Evolutionary conservation across 148 eudicot species (phyloP), one percentile per base, ranked within the genome.

Genomic region (Nepenthes mirabilis): DNA sequence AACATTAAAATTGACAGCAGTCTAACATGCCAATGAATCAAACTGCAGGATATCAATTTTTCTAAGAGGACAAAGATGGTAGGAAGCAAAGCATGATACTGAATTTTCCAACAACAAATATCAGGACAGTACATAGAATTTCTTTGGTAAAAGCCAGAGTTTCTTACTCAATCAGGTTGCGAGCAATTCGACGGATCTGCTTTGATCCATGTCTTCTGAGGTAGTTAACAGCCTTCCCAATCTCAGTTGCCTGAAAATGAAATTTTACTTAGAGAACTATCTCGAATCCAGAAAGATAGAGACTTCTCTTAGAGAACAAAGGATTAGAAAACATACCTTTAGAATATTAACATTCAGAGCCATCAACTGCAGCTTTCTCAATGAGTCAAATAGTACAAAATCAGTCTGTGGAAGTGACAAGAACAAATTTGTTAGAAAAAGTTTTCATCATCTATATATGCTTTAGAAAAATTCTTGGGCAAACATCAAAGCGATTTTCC

Each of bases 361-460:
- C 96, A 93, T 82, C 73, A 88, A 63, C 65, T 93, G 86, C 69
- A 93, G 76, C 85, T 80, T 80, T 74, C 89, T 88, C 65, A 93
- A 66, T 11, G 91, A 93, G 37, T 93, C 94, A 55, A 71, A 73
- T 71, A 88, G 43, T 52, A 74, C 72, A 5, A 85, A 76, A 66
- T 79, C 86, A 60, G 95, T 69, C 98, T 93, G 94, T 50, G 76
- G 37, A 58, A 48, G 56, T 43, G 56, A 43, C 57, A 33, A 14
- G 57, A 58, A 48, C n/a, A 66, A 60, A 52, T 48, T 33, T 34
- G 14, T 9, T 2, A 32, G 2, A 55, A 55, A 32, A 9, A 6
- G 52, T 11, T 2, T 10, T 49, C 6, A 6, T 45, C 23, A 40
- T 40, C 45, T 40, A 8, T 3, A 40, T 5, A 11, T 49, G 52